A percentile compares a stretch with the other conserved stretches of the same genome.
Evolutionary conservation across 2,329 filamentous ascomycete species (phyloP).

Genomic region (Xenoacremonium recifei): DNA sequence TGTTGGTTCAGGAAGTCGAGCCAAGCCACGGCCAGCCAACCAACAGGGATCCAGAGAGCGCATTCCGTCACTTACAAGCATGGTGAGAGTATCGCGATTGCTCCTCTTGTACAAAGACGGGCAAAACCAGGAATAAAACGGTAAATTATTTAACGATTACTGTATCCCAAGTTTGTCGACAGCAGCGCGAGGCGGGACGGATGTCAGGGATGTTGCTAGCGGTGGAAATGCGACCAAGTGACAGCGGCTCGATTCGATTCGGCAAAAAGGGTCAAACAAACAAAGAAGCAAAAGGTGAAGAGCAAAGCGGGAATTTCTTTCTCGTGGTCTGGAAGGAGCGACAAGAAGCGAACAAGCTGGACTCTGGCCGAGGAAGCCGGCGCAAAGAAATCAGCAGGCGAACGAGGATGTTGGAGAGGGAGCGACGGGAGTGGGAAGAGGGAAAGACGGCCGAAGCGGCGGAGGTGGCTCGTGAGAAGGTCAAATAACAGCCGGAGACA

Average conservation of each 20-base stretch:
- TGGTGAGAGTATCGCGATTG: constrained; percentile 10
- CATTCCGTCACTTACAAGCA: constrained; percentile 27
- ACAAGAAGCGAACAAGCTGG: constrained; percentile 16
- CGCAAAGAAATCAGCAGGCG: constrained; percentile 14
- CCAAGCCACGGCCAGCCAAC: background rate
- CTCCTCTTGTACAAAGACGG: background rate
- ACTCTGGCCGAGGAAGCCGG: background rate
- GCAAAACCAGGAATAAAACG: background rate
- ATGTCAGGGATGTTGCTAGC: background rate
- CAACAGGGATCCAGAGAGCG: no score
- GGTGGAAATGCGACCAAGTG: background rate
- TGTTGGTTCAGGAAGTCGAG: background rate
- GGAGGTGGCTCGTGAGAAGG: no score
- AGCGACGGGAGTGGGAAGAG: constrained; percentile 2
- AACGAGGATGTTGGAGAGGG: constrained; percentile 6
- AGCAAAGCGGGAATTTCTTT: no score
- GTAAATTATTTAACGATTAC: no score
- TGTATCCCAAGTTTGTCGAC: constrained; percentile 1
- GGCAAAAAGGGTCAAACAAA: background rate
- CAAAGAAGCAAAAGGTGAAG: background rate
- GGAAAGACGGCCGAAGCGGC: no score
- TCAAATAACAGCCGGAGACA: no score
- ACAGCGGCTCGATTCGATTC: background rate
- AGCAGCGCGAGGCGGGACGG: background rate
- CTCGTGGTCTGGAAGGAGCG: constrained; percentile 19